These are phyloP conservation scores for Lachancea waltii DNA, from an alignment of 805 yeast genomes.

Conservation along the genomic window DNA sequence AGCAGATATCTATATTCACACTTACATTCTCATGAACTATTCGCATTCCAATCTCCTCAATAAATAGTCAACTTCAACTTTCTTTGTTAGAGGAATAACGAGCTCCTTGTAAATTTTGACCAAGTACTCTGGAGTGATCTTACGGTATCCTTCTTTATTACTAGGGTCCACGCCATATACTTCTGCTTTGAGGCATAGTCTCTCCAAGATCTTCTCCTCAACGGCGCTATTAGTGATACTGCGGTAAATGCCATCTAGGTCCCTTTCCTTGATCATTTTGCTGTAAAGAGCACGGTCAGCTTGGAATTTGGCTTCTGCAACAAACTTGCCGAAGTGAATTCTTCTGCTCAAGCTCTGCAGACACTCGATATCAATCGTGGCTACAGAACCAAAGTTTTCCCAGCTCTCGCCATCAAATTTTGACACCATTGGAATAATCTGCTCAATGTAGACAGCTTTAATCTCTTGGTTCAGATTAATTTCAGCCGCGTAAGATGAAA, in stretches of 20 bases:
- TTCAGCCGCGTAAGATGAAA: conserved; percentile 69
- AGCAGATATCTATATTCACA: too few relatives aligned
- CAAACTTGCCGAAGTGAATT: conserved; percentile 95
- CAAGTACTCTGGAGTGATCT: conserved; percentile 74
- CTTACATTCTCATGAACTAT: too few relatives aligned
- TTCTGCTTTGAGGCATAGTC: conserved; percentile 74
- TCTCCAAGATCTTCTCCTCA: conserved; percentile 72
- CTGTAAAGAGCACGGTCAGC: conserved; percentile 58
- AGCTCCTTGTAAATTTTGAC: conserved; percentile 79
- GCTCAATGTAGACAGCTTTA: conserved; percentile 55
- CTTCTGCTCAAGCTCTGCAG: conserved; percentile 85
- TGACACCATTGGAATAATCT: conserved; percentile 71
- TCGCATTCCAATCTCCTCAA: conserved; percentile 71
- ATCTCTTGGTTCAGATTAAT: conserved; percentile 72
- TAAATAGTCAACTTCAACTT: conserved; percentile 89
- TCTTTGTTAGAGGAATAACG: conserved; percentile 90
- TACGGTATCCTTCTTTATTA: conserved; percentile 62
- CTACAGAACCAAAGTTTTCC: conserved; percentile 85
- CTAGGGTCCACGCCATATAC: conserved; percentile 88
- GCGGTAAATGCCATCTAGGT: conserved; percentile 64
- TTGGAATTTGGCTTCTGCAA: conserved; percentile 89
- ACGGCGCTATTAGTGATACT: conserved; percentile 85
- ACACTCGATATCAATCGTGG: conserved; percentile 76
- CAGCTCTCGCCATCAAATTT: conserved; percentile 63
- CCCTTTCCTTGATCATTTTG: conserved; percentile 56